phyloP scores from a whole-genome alignment of 495 filamentous ascomycete species.

The Ascodesmis nigricans region DNA sequence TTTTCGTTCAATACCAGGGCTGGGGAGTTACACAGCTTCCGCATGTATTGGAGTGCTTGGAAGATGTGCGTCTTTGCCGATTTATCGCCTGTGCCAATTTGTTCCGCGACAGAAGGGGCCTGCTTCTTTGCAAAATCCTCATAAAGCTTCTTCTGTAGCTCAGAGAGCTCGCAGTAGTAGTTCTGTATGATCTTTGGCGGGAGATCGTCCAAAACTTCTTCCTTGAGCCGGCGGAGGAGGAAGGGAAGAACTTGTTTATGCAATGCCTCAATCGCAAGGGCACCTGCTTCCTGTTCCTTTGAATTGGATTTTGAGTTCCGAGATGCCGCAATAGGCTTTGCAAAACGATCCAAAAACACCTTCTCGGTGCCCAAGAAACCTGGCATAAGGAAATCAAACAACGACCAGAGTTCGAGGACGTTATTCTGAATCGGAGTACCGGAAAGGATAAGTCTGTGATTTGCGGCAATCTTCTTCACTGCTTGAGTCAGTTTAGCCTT shows the following conservation, averaged over 20 bases:
- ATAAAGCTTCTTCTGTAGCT: conserved; percentile 81
- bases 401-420: conserved; percentile 90
- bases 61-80: conserved; percentile 96
- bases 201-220: conserved; percentile 88
- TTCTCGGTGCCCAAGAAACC: conserved; percentile 97
- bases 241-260: conserved; percentile 97
- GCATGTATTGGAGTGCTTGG: conserved; percentile 98
- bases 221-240: conserved; percentile 86
- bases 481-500: conserved; percentile 79
- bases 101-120: conserved; percentile 54
- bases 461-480: conserved; percentile 69
- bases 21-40: conserved; percentile 93
- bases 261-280: conserved; percentile 82
- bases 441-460: conserved; percentile 87
- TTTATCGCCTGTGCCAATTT: conserved; percentile 59
- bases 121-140: conserved; percentile 92
- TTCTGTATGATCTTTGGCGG: conserved; percentile 98
- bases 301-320: conserved; percentile 91
- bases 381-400: conserved; percentile 98
- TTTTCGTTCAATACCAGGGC: conserved; percentile 83
- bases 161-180: conserved; percentile 97
- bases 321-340: conserved; percentile 87
- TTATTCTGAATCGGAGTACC: conserved; percentile 98
- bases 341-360: conserved; percentile 91
- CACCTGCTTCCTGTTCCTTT: conserved; percentile 93